phyloP scores from a whole-genome alignment of 352 stramenopile genomes.

The Halophytophthora polymorphica region DNA sequence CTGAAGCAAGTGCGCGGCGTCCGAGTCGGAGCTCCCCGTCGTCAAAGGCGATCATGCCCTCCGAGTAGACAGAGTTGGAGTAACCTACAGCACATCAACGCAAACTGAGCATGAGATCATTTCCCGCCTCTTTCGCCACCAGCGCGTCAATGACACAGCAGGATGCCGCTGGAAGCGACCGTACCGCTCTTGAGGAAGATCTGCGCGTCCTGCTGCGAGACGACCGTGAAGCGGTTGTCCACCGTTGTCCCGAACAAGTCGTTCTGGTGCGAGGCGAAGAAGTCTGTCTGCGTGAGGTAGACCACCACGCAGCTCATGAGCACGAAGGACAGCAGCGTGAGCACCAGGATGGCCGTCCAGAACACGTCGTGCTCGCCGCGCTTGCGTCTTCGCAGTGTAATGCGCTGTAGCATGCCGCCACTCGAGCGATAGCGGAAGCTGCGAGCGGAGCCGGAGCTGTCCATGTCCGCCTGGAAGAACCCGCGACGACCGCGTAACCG shows the following conservation, averaged over 20 bases:
- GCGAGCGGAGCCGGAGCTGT: slow-evolving; percentile 18
- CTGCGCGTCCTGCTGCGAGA: slow-evolving; percentile 68
- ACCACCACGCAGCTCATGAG: slow-evolving; percentile 58
- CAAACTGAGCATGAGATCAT: not conserved
- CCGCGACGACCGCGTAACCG: slow-evolving; percentile 33
- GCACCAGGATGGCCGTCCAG: slow-evolving; percentile 68
- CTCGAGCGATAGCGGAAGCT: slow-evolving; percentile 34
- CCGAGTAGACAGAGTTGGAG: slow-evolving; percentile 65
- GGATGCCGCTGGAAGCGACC: not conserved
- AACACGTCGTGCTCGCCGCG: slow-evolving; percentile 55
- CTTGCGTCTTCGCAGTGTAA: slow-evolving; percentile 60
- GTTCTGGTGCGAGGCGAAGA: slow-evolving; percentile 78
- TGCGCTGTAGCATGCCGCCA: slow-evolving; percentile 42
- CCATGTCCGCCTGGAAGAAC: slow-evolving; percentile 47
- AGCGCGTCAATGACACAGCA: not conserved
- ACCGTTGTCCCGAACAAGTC: slow-evolving; percentile 81
- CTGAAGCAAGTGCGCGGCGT: slow-evolving; percentile 41
- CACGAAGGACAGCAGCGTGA: slow-evolving; percentile 65
- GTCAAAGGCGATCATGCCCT: slow-evolving; percentile 70
- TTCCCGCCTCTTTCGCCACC: not conserved
- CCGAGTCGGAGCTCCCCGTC: slow-evolving; percentile 62
- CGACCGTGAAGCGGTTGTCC: slow-evolving; percentile 78
- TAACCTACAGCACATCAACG: slow-evolving; percentile 34
- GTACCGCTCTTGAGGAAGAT: slow-evolving; percentile 81
- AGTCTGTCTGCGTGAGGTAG: slow-evolving; percentile 77